phyloP scores from a whole-genome alignment of 2,329 filamentous ascomycete genomes.

The Rhinocladiella mackenziei region DNA sequence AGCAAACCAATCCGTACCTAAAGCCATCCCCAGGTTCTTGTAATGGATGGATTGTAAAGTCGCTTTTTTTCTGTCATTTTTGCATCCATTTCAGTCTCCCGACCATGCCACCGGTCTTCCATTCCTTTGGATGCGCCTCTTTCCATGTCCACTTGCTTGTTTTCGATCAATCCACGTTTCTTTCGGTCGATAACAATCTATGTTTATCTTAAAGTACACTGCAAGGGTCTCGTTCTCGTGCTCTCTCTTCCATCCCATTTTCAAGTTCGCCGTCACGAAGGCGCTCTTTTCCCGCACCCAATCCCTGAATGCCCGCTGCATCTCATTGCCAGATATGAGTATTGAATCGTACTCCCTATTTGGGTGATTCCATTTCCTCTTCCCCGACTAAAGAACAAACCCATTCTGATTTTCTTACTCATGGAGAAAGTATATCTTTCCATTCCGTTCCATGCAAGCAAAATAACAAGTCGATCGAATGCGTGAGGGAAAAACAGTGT shows the following conservation, averaged over 20 bases:
- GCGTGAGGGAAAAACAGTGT: slow-evolving; percentile 13
- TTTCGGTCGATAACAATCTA: slow-evolving; percentile 6
- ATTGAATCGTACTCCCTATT: background rate
- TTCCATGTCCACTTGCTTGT: too few relatives aligned
- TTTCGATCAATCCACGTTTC: background rate
- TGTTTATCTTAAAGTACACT: slow-evolving; percentile 16
- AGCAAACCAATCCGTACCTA: too few relatives aligned
- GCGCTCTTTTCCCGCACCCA: too few relatives aligned
- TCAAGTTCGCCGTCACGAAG: background rate
- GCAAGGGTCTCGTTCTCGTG: slow-evolving; percentile 5
- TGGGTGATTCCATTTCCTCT: background rate
- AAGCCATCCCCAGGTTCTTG: too few relatives aligned
- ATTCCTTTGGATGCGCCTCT: too few relatives aligned
- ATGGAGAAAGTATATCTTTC: slow-evolving; percentile 6
- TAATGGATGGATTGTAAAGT: too few relatives aligned
- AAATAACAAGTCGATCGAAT: slow-evolving; percentile 7
- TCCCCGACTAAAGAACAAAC: slow-evolving; percentile 3
- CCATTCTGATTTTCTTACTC: slow-evolving; percentile 17
- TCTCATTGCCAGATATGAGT: background rate
- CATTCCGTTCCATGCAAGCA: slow-evolving; percentile 10
- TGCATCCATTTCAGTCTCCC: too few relatives aligned
- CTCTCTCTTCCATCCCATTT: too few relatives aligned
- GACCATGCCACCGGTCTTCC: too few relatives aligned
- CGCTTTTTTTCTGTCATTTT: too few relatives aligned
- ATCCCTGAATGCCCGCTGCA: too few relatives aligned